Evolutionary conservation across 371 early-diverging fungal species (phyloP).

Genomic region (Syncephalis plumigaleata): DNA sequence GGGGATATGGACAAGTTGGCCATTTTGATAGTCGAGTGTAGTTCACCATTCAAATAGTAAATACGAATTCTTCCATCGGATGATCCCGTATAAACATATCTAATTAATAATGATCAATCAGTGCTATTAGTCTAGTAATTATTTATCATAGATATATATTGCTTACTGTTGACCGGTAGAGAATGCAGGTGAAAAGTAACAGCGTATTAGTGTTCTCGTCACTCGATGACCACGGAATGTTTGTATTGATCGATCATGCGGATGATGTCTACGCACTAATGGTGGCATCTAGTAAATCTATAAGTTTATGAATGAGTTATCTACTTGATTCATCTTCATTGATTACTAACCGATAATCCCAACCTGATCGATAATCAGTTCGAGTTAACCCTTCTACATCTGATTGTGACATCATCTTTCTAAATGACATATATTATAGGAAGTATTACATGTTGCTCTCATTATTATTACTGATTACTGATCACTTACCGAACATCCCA

Average conservation of each 20-base stretch:
- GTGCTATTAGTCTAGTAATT: no score
- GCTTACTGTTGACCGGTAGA: slow-evolving; percentile 25
- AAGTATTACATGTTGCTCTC: no score
- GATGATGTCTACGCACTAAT: slow-evolving; percentile 10
- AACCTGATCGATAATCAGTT: slow-evolving; percentile 1
- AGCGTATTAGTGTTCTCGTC: slow-evolving; percentile 39
- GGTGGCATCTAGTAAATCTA: no score
- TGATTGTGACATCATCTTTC: slow-evolving; percentile 7
- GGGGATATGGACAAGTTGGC: no score
- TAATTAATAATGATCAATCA: slow-evolving; percentile 6
- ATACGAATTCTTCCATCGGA: slow-evolving; percentile 30
- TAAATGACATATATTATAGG: slow-evolving; percentile 2
- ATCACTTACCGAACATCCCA: slow-evolving; percentile 38
- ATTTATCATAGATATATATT: slow-evolving; percentile 1
- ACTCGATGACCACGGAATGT: slow-evolving; percentile 35
- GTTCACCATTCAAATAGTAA: slow-evolving; percentile 17
- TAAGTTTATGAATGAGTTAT: no score
- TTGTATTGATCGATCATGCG: slow-evolving; percentile 29
- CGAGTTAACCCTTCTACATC: not conserved
- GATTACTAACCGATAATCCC: slow-evolving; percentile 17
- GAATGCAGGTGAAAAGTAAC: slow-evolving; percentile 35
- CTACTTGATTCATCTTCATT: no score
- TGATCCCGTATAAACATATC: slow-evolving; percentile 30
- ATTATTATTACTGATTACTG: not conserved
- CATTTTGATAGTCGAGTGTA: slow-evolving; percentile 12